These are phyloP conservation scores for Saccharomycopsis synnaedendra DNA, from an alignment of 805 yeast genomes.

Conservation along the genomic window DNA sequence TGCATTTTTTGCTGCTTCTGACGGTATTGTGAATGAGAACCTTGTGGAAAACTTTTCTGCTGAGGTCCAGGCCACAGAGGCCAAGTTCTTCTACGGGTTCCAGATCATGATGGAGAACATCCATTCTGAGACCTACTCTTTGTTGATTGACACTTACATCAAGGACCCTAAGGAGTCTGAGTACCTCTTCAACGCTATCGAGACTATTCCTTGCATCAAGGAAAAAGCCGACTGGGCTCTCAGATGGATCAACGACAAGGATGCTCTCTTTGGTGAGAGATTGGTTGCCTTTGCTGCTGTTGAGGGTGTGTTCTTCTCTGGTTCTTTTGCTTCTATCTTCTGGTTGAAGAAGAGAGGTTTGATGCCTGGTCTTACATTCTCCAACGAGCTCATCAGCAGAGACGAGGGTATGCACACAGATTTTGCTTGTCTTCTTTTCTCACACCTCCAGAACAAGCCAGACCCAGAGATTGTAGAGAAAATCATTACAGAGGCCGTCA, in stretches of 20 bases:
- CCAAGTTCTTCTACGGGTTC: slow-evolving; percentile 97
- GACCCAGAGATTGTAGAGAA: slow-evolving; percentile 63
- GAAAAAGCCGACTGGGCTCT: slow-evolving; percentile 99
- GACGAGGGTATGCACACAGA: slow-evolving; percentile 99
- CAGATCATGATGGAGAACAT: slow-evolving; percentile 99
- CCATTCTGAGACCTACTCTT: slow-evolving; percentile 82
- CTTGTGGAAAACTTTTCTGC: slow-evolving; percentile 95
- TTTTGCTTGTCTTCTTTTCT: slow-evolving; percentile 90
- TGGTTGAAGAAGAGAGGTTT: slow-evolving; percentile 98
- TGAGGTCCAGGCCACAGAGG: slow-evolving; percentile 95
- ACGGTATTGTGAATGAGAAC: slow-evolving; percentile 96
- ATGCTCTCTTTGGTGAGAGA: slow-evolving; percentile 89
- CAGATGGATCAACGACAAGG: slow-evolving; percentile 87
- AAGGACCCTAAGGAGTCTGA: slow-evolving; percentile 92
- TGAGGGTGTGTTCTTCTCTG: slow-evolving; percentile 97
- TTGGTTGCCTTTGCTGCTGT: slow-evolving; percentile 97
- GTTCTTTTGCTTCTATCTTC: slow-evolving; percentile 96
- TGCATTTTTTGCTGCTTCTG: slow-evolving; percentile 98
- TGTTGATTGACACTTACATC: slow-evolving; percentile 88
- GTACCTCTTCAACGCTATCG: slow-evolving; percentile 88
- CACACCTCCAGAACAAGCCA: slow-evolving; percentile 89
- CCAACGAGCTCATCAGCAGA: slow-evolving; percentile 94
- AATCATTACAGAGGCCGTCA: slow-evolving; percentile 91
- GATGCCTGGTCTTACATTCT: slow-evolving; percentile 98
- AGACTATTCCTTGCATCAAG: slow-evolving; percentile 90